A percentile compares a stretch with the other conserved stretches of the same genome.
These are phyloP conservation scores for Solanum clarkiae DNA, from an alignment of 257 asterid genomes.

Conservation along the genomic window DNA sequence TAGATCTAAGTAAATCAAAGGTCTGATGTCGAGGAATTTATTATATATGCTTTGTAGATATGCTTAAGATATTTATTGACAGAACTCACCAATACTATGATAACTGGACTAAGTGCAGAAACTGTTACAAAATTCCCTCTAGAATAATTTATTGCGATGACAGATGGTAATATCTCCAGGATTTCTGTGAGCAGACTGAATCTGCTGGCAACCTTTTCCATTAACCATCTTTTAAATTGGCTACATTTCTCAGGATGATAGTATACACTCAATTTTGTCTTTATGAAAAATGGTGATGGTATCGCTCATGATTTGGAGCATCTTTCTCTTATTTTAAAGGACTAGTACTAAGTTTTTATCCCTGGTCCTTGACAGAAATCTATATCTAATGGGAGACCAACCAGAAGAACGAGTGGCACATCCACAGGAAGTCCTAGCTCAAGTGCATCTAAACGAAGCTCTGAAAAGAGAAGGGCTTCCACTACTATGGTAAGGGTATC, in stretches of 20 bases:
- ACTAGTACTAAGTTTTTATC: neutral
- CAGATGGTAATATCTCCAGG: neutral
- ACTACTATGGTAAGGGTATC: slow-evolving; percentile 46
- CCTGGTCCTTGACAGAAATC: slow-evolving; percentile 38
- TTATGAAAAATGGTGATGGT: neutral
- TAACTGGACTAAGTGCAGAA: neutral
- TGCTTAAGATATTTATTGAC: neutral
- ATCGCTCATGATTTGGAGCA: neutral
- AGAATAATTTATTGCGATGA: neutral
- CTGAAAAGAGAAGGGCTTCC: slow-evolving; percentile 40
- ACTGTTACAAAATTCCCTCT: neutral
- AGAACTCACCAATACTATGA: neutral
- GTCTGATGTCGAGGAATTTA: neutral
- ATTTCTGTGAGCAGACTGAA: neutral
- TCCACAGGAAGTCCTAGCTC: slow-evolving; percentile 41
- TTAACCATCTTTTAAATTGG: neutral
- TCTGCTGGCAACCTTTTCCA: neutral
- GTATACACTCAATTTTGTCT: neutral
- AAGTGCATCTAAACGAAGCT: slow-evolving; percentile 51
- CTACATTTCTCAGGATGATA: neutral
- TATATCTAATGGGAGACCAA: slow-evolving; percentile 42
- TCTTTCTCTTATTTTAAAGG: neutral
- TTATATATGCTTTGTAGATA: neutral
- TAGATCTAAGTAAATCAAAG: neutral
- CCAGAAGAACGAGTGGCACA: slow-evolving; percentile 41